These are phyloP conservation scores for Petunia axillaris DNA, from an alignment of 257 asterid species.

Conservation along the genomic window DNA sequence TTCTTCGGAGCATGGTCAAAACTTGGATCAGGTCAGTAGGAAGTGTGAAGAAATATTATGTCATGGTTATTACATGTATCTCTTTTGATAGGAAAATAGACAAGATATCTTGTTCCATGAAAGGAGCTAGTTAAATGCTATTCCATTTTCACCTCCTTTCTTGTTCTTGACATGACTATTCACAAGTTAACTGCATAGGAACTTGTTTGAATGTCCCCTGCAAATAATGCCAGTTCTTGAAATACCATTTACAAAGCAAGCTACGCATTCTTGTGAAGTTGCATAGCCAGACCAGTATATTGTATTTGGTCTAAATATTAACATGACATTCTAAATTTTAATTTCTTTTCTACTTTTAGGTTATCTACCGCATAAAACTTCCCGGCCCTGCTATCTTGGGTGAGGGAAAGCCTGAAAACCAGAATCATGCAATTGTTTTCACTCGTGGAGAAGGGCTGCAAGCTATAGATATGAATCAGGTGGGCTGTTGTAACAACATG, in stretches of 20 bases:
- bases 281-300: not conserved
- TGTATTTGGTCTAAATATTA: not conserved
- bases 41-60: not conserved
- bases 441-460: slow-evolving; percentile 99
- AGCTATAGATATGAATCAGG: slow-evolving; percentile 99
- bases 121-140: not conserved
- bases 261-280: slow-evolving; percentile 7
- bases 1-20: slow-evolving; percentile 89
- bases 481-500: slow-evolving; percentile 28
- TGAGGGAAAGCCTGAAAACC: slow-evolving; percentile 98
- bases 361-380: slow-evolving; percentile 89
- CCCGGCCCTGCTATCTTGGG: slow-evolving; percentile 97
- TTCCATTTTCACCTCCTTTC: slow-evolving; percentile 4
- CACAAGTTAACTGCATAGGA: not conserved
- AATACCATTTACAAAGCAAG: not conserved
- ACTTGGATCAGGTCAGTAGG: slow-evolving; percentile 83
- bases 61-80: not conserved
- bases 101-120: not conserved
- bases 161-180: slow-evolving; percentile 1
- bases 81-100: not conserved
- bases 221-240: not conserved
- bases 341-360: slow-evolving; percentile 44
- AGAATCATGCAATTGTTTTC: slow-evolving; percentile 96
- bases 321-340: slow-evolving; percentile 15
- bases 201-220: not conserved